These are phyloP conservation scores for Penicillium vulpinum DNA, from an alignment of 2,329 filamentous ascomycete species.

Conservation along the genomic window DNA sequence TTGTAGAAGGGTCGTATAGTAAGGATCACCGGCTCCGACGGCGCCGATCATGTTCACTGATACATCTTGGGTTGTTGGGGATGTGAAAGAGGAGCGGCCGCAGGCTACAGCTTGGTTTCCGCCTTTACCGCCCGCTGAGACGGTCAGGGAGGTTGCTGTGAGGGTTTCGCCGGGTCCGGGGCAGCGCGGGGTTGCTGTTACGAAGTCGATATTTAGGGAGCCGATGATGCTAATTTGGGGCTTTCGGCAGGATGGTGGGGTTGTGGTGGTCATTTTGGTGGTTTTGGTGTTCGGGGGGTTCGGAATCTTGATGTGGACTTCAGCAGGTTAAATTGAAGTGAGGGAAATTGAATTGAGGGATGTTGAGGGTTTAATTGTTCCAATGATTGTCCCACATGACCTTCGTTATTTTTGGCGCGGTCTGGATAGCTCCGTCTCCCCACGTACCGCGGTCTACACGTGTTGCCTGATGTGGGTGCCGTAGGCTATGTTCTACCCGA, in stretches of 20 bases:
- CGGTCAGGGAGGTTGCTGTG: conserved; percentile 69
- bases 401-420: neutral
- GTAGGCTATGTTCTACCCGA: neutral
- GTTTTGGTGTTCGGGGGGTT: neutral
- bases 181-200: conserved; percentile 76
- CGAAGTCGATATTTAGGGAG: conserved; percentile 86
- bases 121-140: conserved; percentile 49
- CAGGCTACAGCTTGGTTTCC: conserved; percentile 26
- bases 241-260: neutral
- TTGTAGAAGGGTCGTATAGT: conserved; percentile 59
- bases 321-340: neutral
- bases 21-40: conserved; percentile 59
- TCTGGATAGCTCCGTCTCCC: neutral
- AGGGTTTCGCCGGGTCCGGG: conserved; percentile 80
- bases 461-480: neutral
- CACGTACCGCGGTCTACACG: neutral
- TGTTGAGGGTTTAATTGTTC: neutral
- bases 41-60: conserved; percentile 67
- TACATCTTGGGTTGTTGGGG: conserved; percentile 42
- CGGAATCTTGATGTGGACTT: neutral
- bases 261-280: conserved; percentile 12
- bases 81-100: conserved; percentile 22
- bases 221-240: conserved; percentile 71
- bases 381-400: neutral
- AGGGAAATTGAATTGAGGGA: neutral